Base-by-base conservation (phyloP, 169 alveolate genomes). In the Plasmodium reichenowi region DNA sequence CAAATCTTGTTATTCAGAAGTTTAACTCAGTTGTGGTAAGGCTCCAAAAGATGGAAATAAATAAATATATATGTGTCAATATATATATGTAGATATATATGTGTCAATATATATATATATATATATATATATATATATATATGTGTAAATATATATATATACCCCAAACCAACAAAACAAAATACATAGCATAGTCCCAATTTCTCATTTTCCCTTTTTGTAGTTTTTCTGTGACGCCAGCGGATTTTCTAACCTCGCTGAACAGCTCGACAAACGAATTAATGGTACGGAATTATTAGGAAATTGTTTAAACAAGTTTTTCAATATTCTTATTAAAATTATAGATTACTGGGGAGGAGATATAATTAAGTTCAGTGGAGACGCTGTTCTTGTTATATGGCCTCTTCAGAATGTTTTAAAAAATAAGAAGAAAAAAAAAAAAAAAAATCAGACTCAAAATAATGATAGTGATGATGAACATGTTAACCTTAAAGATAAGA, bases 281-380 rank as follows among this genome's bases (percentile, higher is more conserved):
- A 92, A 92, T 45, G 97, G 96, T 2, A 96, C 97, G 2, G 97
- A 94, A 29, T 90, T 93, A 7, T 73, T 95, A 12, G 97, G 97
- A 2, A 78, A 92, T 24, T 94, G 94, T 68, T 89, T 95, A 63
- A 95, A 95, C 67, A 91, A 92, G 74, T 95, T 95, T 66, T 95
- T 94, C 63, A 95, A 95, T 60, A 96, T 96, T 45, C 66, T 95
- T 48, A 95, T 95, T 3, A 89, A 93, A 54, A 93, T 94, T 38
- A 95, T 95, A 3, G 93, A 95, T 47, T 88, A 85, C 45, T 95
- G 96, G 96, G 97, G 97, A 5, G 98, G 98, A 1, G 98, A 95
- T 75, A 95, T 96, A 22, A 93, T 96, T 85, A 95, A 95, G 93
- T 96, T 96, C 74, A 94, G 96, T 63, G 98, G 98, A 2, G 97